phyloP scores from a whole-genome alignment of 331 rosid species.

The Pyrus hybrid region DNA sequence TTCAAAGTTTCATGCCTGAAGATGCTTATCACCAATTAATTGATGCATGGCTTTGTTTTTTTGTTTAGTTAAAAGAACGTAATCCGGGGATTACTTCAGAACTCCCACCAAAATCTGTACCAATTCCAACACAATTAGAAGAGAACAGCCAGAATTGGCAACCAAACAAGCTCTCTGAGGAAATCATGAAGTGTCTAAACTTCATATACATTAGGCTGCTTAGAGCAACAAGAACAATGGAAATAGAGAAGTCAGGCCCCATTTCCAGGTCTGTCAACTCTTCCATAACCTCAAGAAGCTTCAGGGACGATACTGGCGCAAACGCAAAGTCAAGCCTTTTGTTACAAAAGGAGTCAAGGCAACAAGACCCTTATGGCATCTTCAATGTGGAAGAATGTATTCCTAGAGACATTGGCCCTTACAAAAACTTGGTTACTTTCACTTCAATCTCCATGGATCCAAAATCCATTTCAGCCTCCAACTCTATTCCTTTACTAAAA shows the following conservation, averaged over 20 bases:
- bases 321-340: slow-evolving; percentile 41
- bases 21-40: neutral
- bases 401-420: slow-evolving; percentile 94
- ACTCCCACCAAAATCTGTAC: slow-evolving; percentile 43
- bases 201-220: slow-evolving; percentile 78
- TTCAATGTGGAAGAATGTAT: slow-evolving; percentile 69
- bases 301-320: slow-evolving; percentile 52
- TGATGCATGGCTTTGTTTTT: neutral
- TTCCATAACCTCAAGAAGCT: slow-evolving; percentile 77
- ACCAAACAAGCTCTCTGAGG: slow-evolving; percentile 92
- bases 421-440: slow-evolving; percentile 78
- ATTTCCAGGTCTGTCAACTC: slow-evolving; percentile 60
- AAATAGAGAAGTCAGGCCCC: slow-evolving; percentile 83
- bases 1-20: neutral
- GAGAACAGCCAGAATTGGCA: slow-evolving; percentile 73
- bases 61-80: slow-evolving; percentile 37
- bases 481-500: slow-evolving; percentile 60
- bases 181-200: slow-evolving; percentile 82
- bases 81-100: slow-evolving; percentile 43
- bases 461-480: slow-evolving; percentile 61
- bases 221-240: slow-evolving; percentile 86
- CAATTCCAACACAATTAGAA: slow-evolving; percentile 44
- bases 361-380: slow-evolving; percentile 86
- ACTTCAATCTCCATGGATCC: slow-evolving; percentile 73
- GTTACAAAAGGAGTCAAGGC: slow-evolving; percentile 69